Base-by-base conservation (phyloP, 345 rosid species). In the Dipteronia dyeriana region DNA sequence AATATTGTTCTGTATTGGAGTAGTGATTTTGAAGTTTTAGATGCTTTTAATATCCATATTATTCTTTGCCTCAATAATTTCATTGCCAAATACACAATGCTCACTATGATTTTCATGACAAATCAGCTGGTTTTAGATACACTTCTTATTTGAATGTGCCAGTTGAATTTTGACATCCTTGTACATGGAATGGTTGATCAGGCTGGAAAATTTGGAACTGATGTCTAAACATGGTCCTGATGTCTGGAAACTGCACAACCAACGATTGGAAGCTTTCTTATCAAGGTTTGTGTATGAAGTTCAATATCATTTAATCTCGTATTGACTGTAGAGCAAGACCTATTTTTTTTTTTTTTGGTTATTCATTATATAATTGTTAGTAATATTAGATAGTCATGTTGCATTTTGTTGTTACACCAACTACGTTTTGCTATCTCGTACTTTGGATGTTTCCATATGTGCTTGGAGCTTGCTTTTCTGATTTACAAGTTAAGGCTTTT, bases 151-250 rank as follows among this genome's bases (percentile, higher is more conserved):
- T 29, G 56, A 47, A 25, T 68, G 72, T 62, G 26, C 14, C 3
- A 0, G 12, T 61, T 65, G 34, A 19, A 4, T n/a, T 39, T 63
- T 51, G 41, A 68, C 47, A 7, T 63, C 39, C 54, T 65, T 51
- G 49, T 59, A 69, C 43, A 70, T 69, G 20, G 70, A 69, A 25
- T 26, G 70, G 17, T 65, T 83, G 77, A 39, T 80, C 56, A 96
- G 99, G 92, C 82, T 96, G 85, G 99, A 96, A 84, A 96, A 96
- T 78, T 82, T 96, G 84, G 99, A 96, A 11, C 51, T 94, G 85
- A 87, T 96, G 91, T 86, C 90, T 68, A 96, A 94, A 79, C 85
- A 86, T 76, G 92, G 94, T 72, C 92, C 98, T 22, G 94, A 92
- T 82, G 87, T 90, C 66, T 96, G 98, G 97, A 85, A 78, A 75